Conservation (phyloP, 805 yeast genomes). For the Kodamaea restingae region DNA sequence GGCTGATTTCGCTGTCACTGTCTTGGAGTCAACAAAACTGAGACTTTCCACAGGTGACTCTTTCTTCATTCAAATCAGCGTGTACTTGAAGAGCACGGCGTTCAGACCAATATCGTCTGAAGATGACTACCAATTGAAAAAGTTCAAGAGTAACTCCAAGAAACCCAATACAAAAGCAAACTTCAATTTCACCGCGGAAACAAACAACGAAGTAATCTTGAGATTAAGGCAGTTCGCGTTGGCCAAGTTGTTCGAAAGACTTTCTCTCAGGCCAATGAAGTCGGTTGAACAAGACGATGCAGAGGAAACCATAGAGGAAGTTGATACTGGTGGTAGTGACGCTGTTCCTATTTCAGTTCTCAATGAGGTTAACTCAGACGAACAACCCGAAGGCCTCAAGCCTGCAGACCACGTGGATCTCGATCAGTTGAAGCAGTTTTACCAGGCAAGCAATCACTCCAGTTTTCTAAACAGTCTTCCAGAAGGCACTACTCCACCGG, state of each 20-base stretch:
- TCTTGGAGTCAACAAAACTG: constrained; percentile 52
- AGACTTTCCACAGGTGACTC: constrained; percentile 72
- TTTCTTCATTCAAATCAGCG: constrained; percentile 64
- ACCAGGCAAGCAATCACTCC: constrained; percentile 64
- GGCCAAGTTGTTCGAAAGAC: constrained; percentile 49
- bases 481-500: constrained; percentile 52
- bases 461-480: constrained; percentile 56
- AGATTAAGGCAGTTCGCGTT: constrained; percentile 55
- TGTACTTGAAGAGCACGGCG: constrained; percentile 47
- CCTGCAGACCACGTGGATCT: constrained; percentile 46
- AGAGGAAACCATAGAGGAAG: constrained; percentile 2
- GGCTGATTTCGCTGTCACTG: constrained; percentile 51
- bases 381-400: constrained; percentile 9
- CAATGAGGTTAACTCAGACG: constrained; percentile 7
- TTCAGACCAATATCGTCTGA: constrained; percentile 17
- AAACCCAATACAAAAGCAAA: constrained; percentile 10
- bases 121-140: constrained; percentile 10
- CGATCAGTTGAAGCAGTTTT: constrained; percentile 74
- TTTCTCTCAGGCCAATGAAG: constrained; percentile 32
- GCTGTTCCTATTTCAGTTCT: not conserved
- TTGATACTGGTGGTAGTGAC: constrained; percentile 5
- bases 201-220: constrained; percentile 47
- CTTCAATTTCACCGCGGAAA: constrained; percentile 40
- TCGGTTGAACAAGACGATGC: constrained; percentile 9
- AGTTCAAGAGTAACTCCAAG: constrained; percentile 12